These are phyloP conservation scores for Neospermospora avenae DNA, from an alignment of 2,329 filamentous ascomycete species.

Conservation along the genomic window DNA sequence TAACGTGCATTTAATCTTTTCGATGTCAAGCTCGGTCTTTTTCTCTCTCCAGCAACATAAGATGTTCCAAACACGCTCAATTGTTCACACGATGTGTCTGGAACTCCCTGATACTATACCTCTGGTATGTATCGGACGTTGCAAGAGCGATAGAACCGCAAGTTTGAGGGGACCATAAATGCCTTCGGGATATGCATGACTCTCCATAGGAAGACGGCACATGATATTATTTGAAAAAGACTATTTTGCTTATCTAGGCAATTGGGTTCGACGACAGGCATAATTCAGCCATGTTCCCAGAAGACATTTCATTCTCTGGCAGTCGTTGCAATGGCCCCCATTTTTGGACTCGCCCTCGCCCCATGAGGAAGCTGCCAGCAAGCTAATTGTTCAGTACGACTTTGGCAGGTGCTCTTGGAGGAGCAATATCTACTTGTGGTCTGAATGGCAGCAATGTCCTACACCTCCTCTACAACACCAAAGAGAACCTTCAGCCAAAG, in stretches of 20 bases:
- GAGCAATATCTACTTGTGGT: too few relatives aligned
- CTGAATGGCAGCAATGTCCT: neutral
- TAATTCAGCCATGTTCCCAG: neutral
- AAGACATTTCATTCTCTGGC: neutral
- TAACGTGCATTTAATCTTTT: neutral
- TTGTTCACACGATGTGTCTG: slow-evolving; percentile 30
- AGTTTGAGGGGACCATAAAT: slow-evolving; percentile 37
- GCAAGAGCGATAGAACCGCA: slow-evolving; percentile 35
- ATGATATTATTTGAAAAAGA: slow-evolving; percentile 9
- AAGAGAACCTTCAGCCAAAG: slow-evolving; percentile 65
- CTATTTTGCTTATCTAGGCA: neutral
- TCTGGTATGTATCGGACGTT: slow-evolving; percentile 27
- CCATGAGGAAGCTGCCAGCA: neutral
- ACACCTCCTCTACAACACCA: slow-evolving; percentile 45
- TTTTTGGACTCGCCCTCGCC: neutral
- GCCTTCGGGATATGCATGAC: slow-evolving; percentile 34
- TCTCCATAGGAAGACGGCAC: slow-evolving; percentile 36
- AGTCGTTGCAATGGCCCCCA: neutral
- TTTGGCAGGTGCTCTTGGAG: neutral
- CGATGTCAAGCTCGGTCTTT: neutral
- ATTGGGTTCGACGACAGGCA: neutral
- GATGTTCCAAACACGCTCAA: slow-evolving; percentile 32
- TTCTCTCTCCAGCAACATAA: slow-evolving; percentile 29
- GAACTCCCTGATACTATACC: slow-evolving; percentile 23
- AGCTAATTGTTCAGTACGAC: neutral